Conservation (phyloP, 73 alveolate species). For the Blepharisma stoltei region DNA sequence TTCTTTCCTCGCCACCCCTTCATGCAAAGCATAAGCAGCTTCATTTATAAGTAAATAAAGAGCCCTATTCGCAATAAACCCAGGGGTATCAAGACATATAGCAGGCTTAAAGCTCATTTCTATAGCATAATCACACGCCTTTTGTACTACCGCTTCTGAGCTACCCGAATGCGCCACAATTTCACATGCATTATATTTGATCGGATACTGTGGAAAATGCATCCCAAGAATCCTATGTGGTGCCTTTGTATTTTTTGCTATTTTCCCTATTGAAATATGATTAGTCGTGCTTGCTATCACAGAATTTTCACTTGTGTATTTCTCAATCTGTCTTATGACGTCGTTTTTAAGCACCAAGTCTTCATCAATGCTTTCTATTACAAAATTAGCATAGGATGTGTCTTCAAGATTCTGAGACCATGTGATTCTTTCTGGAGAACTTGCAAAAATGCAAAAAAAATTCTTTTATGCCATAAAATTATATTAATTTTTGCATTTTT, state of each 20-base stretch:
- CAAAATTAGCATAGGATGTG: neutral
- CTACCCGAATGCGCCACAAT: neutral
- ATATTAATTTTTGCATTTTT: too few relatives aligned
- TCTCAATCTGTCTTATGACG: neutral
- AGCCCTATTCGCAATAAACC: constrained; percentile 17
- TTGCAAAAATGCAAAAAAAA: neutral
- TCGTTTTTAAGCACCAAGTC: neutral
- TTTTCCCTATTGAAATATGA: neutral
- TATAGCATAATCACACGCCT: neutral
- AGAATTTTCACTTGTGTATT: neutral
- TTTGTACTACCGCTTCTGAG: neutral
- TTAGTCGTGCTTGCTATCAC: neutral
- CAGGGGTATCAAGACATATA: neutral
- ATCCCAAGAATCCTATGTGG: neutral
- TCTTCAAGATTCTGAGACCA: neutral
- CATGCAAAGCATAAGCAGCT: neutral
- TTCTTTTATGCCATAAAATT: neutral
- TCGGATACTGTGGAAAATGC: neutral
- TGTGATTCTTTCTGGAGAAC: neutral
- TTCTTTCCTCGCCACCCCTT: neutral
- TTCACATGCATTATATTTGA: neutral
- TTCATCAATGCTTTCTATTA: neutral
- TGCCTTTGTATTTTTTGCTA: neutral
- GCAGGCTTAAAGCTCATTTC: neutral
- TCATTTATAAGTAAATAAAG: neutral